phyloP scores from a whole-genome alignment of 2,329 filamentous ascomycete genomes.

The Aschersonia sp. region DNA sequence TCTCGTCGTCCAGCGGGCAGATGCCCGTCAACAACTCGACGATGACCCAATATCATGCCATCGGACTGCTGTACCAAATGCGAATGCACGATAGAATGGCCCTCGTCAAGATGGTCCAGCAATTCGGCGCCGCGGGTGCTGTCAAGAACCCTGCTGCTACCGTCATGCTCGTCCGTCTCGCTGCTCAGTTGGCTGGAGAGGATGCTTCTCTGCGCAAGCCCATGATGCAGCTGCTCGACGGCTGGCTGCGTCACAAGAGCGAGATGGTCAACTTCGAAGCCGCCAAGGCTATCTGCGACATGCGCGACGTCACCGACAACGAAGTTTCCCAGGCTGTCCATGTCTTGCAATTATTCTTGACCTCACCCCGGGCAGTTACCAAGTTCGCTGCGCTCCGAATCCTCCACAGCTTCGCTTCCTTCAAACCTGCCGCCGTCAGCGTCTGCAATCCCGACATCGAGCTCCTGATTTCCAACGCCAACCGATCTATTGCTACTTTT shows the following conservation, averaged over 20 bases:
- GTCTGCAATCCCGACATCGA: slow-evolving; percentile 96
- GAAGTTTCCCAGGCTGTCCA: slow-evolving; percentile 89
- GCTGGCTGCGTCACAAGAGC: slow-evolving; percentile 95
- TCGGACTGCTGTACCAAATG: slow-evolving; percentile 96
- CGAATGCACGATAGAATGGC: slow-evolving; percentile 95
- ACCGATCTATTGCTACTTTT: slow-evolving; percentile 94
- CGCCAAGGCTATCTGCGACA: slow-evolving; percentile 92
- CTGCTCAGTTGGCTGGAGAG: slow-evolving; percentile 87
- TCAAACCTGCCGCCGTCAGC: slow-evolving; percentile 86
- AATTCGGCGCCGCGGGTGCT: slow-evolving; percentile 80
- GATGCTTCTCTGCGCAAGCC: slow-evolving; percentile 78
- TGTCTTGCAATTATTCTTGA: slow-evolving; percentile 90
- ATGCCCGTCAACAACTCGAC: slow-evolving; percentile 81
- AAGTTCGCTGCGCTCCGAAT: slow-evolving; percentile 97
- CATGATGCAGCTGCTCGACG: slow-evolving; percentile 94
- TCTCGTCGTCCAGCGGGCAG: slow-evolving; percentile 64
- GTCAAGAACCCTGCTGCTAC: slow-evolving; percentile 91
- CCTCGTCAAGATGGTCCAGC: slow-evolving; percentile 99
- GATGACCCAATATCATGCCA: slow-evolving; percentile 97
- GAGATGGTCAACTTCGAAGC: slow-evolving; percentile 99
- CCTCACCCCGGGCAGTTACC: slow-evolving; percentile 84
- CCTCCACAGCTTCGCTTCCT: slow-evolving; percentile 88
- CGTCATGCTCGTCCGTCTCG: slow-evolving; percentile 82
- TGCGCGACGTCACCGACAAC: slow-evolving; percentile 81
- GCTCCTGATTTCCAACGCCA: slow-evolving; percentile 88